These are phyloP conservation scores for Trichoderma oligosporum DNA, from an alignment of 2,329 filamentous ascomycete genomes.

Conservation along the genomic window DNA sequence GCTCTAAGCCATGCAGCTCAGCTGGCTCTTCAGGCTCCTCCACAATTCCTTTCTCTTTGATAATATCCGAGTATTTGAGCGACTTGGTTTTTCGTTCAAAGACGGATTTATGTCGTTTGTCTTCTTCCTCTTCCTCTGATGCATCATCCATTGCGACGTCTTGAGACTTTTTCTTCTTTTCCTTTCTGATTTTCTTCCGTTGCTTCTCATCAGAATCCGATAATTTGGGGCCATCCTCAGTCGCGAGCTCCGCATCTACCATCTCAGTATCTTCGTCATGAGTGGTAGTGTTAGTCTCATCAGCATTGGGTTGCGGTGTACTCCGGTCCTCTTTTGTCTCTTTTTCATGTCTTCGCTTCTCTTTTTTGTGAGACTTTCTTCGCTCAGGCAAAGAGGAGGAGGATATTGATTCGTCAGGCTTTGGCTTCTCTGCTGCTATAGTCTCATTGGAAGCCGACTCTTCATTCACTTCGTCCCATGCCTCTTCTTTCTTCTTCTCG, in stretches of 20 bases:
- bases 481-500: not conserved
- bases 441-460: slow-evolving; percentile 18
- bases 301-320: not conserved
- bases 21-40: slow-evolving; percentile 36
- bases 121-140: slow-evolving; percentile 29
- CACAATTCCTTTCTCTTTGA: slow-evolving; percentile 33
- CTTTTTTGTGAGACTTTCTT: not conserved
- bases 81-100: slow-evolving; percentile 56
- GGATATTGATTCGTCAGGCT: not conserved
- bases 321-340: slow-evolving; percentile 12
- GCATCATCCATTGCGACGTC: slow-evolving; percentile 24
- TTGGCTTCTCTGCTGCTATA: slow-evolving; percentile 21
- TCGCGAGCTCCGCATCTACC: not conserved
- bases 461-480: slow-evolving; percentile 20
- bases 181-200: slow-evolving; percentile 21
- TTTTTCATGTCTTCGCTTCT: slow-evolving; percentile 6
- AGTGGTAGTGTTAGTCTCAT: not conserved
- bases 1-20: slow-evolving; percentile 66
- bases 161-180: slow-evolving; percentile 32
- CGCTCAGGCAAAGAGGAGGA: too few species aligned
- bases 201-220: slow-evolving; percentile 16
- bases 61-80: slow-evolving; percentile 44
- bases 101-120: slow-evolving; percentile 46
- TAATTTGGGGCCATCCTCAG: not conserved
- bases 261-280: slow-evolving; percentile 16